Conservation (phyloP, 1,284 basidiomycete genomes). For the Moniliophthora roreri region DNA sequence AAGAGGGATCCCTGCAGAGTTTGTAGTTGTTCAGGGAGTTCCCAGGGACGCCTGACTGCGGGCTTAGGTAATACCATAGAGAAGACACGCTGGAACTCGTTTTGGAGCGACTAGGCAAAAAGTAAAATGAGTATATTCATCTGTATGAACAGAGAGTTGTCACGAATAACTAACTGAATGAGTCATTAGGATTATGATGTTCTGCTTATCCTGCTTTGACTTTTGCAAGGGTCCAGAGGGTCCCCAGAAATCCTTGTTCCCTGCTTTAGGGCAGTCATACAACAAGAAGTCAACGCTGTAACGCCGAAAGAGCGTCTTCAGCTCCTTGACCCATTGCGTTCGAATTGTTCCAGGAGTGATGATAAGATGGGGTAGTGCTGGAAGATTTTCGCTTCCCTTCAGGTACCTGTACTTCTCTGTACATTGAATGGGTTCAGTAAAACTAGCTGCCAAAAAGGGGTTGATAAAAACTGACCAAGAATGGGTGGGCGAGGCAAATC, state of each 20-base stretch:
- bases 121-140: neutral
- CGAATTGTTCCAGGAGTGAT: constrained; percentile 26
- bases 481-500: constrained; percentile 12
- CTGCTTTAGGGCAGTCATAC: constrained; percentile 15
- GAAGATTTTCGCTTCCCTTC: constrained; percentile 4
- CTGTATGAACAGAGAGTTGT: neutral
- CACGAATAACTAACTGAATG: constrained; percentile 24
- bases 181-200: constrained; percentile 24
- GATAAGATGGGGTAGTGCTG: constrained; percentile 23
- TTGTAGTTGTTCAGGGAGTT: constrained; percentile 5
- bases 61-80: neutral
- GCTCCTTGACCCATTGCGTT: constrained; percentile 25
- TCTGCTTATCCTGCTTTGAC: constrained; percentile 18
- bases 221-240: constrained; percentile 16
- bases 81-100: constrained; percentile 15
- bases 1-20: constrained; percentile 20
- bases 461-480: constrained; percentile 18
- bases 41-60: constrained; percentile 17
- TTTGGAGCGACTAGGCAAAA: constrained; percentile 14
- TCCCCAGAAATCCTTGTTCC: constrained; percentile 23
- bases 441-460: neutral
- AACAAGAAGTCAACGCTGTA: constrained; percentile 24
- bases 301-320: constrained; percentile 19
- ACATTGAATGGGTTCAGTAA: neutral
- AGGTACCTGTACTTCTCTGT: constrained; percentile 20